Evolutionary conservation across 306 rosid species (phyloP).

Genomic region (Fragaria nilgerrensis): DNA sequence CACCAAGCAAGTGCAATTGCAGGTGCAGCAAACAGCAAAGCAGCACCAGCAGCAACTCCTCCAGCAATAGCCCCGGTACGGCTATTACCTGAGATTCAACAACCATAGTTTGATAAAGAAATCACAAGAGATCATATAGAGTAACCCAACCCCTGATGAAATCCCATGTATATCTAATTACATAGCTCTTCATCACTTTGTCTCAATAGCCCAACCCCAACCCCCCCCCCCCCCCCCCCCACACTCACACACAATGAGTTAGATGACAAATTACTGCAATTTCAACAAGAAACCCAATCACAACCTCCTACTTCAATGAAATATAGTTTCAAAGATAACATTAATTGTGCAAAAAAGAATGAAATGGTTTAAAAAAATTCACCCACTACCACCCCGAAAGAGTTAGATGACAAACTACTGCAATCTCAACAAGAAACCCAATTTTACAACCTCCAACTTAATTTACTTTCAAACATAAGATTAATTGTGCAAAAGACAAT

Average conservation of each 20-base stretch:
- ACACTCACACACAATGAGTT: neutral
- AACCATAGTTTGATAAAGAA: neutral
- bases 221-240: no score
- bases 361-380: neutral
- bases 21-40: conserved; percentile 86
- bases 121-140: neutral
- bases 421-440: neutral
- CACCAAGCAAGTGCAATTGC: conserved; percentile 86
- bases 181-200: neutral
- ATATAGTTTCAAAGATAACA: neutral
- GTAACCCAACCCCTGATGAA: neutral
- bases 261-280: neutral
- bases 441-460: neutral
- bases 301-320: neutral
- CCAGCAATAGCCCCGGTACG: conserved; percentile 90
- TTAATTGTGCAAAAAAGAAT: neutral
- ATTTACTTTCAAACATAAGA: neutral
- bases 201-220: neutral
- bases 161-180: neutral
- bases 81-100: conserved; percentile 45
- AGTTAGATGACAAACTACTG: neutral
- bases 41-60: conserved; percentile 98
- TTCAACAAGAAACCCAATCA: neutral
- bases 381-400: neutral
- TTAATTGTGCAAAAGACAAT: neutral